Base-by-base conservation (phyloP, 208 protist genomes). In the Trypanosoma lewisi region DNA sequence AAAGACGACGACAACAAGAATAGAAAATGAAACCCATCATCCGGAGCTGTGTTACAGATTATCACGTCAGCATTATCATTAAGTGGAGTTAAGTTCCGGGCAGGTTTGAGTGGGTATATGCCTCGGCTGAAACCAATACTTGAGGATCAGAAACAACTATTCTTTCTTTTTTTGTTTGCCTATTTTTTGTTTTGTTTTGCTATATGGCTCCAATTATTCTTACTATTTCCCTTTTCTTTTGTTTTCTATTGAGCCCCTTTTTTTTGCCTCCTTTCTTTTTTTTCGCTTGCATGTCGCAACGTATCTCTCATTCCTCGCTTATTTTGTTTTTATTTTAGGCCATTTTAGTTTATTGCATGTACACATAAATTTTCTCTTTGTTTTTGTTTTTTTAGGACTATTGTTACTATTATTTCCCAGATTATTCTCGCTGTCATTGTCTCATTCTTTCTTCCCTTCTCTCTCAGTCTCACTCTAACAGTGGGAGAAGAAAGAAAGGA, bases 141-240 rank as follows among this genome's bases (percentile, higher is more conserved):
- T n/a, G n/a, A n/a, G n/a, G n/a, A n/a, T n/a, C n/a, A n/a, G n/a
- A n/a, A n/a, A n/a, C n/a, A n/a, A 57, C 11, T 63, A 27, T 48
- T 45, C 41, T 54, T 54, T 53, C 21, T 58, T 23, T 19, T 2
- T 54, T 9, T n/a, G 12, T 44, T 39, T 37, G 12, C 12, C 19
- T 45, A 19, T 23, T 34, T 36, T 52, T 41, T 56, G 47, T 37
- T 34, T 34, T 53, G 42, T 52, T 41, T 37, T 39, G 50, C 7
- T 64, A 33, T 53, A 31, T 34, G 33, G 58, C 27, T 58, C 19
- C 63, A 47, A 16, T 51, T 70, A 54, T 37, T 68, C 6, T 51
- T 28, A 27, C 34, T 53, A 47, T 67, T 45, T 42, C 37, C 19
- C 73, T 53, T 45, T 30, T 36, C 28, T 54, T 31, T 53, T 19